Conservation (phyloP, 2,329 filamentous ascomycete genomes). For the Exserohilum rostratum region DNA sequence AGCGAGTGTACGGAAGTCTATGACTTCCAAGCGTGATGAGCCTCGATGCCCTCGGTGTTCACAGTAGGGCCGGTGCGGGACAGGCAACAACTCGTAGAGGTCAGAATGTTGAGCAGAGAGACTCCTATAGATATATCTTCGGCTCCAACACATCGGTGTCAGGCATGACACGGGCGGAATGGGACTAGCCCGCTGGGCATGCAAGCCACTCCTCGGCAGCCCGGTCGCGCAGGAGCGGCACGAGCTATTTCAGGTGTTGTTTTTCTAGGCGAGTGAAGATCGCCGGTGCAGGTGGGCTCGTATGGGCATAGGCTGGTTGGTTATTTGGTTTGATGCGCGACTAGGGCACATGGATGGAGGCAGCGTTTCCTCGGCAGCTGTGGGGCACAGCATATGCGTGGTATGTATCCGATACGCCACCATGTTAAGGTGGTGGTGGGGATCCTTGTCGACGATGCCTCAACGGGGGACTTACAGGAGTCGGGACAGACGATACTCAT, state of each 20-base stretch:
- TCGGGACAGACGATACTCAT: not conserved
- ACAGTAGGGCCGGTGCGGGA: slow-evolving; percentile 15
- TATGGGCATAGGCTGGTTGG: slow-evolving; percentile 8
- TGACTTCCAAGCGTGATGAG: slow-evolving; percentile 33
- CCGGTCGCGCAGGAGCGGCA: slow-evolving; percentile 17
- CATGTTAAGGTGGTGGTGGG: not conserved
- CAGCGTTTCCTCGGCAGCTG: slow-evolving; percentile 22
- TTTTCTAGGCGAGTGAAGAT: slow-evolving; percentile 27
- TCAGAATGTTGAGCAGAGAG: not conserved
- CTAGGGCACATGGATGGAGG: slow-evolving; percentile 18
- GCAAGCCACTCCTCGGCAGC: slow-evolving; percentile 25
- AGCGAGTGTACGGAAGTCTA: slow-evolving; percentile 50
- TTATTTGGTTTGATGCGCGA: slow-evolving; percentile 8
- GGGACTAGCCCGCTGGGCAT: slow-evolving; percentile 36
- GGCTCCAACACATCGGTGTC: slow-evolving; percentile 19
- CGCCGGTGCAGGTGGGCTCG: slow-evolving; percentile 14
- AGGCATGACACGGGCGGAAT: slow-evolving; percentile 32
- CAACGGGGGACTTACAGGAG: not conserved
- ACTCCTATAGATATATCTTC: slow-evolving; percentile 33
- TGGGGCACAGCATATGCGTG: slow-evolving; percentile 20
- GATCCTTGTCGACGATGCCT: not conserved
- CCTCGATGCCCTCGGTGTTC: slow-evolving; percentile 23
- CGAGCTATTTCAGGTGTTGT: slow-evolving; percentile 28
- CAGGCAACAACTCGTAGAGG: slow-evolving; percentile 31
- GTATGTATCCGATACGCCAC: not conserved